Evolutionary conservation across 106 monocot genomes (phyloP), one percentile per base, ranked within the genome.

Genomic region (Narthecium ossifragum): DNA sequence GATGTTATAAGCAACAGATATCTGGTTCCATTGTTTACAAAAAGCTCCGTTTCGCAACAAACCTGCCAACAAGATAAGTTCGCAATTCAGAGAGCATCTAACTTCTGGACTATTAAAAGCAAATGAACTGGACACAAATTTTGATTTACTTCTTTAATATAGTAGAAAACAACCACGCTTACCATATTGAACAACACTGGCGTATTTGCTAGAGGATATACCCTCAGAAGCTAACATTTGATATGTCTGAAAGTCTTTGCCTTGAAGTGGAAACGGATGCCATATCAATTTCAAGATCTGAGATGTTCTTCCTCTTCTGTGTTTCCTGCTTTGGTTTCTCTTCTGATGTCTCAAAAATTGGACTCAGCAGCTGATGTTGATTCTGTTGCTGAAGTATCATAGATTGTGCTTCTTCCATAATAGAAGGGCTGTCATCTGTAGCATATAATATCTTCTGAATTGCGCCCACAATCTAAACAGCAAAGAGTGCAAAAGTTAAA

Each of bases 371-470:
- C n/a, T 46, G 50, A 24, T 60, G 73, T 20, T 69, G 57, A 31
- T 63, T 46, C 8, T 51, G 53, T 25, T 85, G 71, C 30, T 83
- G 83, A 0, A 64, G 29, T 22, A 83, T 48, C 77, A 90, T 74
- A 3, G 80, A 71, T 43, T 93, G 74, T 18, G 69, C 83, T 65
- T 90, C 94, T 18, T 59, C 83, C 34, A 74, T 13, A 12, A 72
- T 54, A 9, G 73, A 55, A 0, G 80, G 40, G 53, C 48, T 75
- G 36, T 80, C 80, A 20, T 86, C 86, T 34, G 75, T 53, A 8
- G 85, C 72, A 55, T 96, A 96, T 4, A 96, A 60, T 68, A 96
- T 81, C 56, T 41, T 81, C 46, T 96, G 86, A 9, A 94, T 86
- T 9, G 75, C 82, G 13, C 32, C 45, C 18, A 84, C 75, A 58